Evolutionary conservation across 1,284 basidiomycete genomes (phyloP), one percentile per base, ranked within the genome.

Genomic region (Apiotrichum brassicae): DNA sequence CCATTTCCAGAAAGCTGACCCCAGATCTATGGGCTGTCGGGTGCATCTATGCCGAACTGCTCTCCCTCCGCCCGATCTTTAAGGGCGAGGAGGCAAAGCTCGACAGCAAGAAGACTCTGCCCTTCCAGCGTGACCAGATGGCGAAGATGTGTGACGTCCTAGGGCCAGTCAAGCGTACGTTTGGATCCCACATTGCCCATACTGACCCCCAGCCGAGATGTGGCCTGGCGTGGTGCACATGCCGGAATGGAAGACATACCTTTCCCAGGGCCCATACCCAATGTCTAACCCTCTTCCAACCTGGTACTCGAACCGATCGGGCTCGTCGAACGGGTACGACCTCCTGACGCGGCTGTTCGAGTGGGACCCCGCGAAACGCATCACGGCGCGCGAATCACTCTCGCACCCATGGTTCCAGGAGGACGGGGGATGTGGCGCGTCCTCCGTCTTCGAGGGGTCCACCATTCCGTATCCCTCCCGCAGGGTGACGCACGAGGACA

Each of bases 61-160:
- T 95, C 0, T 92, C 88, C 51, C 74, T 97, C 16, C 76, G 94
- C 9, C 95, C 95, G 0, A 97, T 99, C 60, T 99, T 98, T 78
- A 99, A 98, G 70, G 95, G 95, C 13, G 95, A 99, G 70, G 95
- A 98, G 72, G 94, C 93, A 6, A 97, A 97, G 71, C 75, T 97
- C 51, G 92, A 97, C 59, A 66, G 61, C 38, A 73, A 71, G 57
- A 93, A 93, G 78, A 88, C 85, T 57, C 83, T 95, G 0, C 93
- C 92, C 0, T 97, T 95, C 67, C 93, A 95, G 70, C 80, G 84
- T 48, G 94, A 98, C 71, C 95, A 99, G 65, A 79, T 98, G 57
- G 76, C 87, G 28, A 92, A 90, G 74, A 97, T 99, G 36, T 86
- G 97, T 53, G 95, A 98, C 58, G 85, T 98, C 0, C 75, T 97